Evolutionary conservation across 2,329 filamentous ascomycete genomes (phyloP).

Genomic region (Pseudogymnoascus sp.): DNA sequence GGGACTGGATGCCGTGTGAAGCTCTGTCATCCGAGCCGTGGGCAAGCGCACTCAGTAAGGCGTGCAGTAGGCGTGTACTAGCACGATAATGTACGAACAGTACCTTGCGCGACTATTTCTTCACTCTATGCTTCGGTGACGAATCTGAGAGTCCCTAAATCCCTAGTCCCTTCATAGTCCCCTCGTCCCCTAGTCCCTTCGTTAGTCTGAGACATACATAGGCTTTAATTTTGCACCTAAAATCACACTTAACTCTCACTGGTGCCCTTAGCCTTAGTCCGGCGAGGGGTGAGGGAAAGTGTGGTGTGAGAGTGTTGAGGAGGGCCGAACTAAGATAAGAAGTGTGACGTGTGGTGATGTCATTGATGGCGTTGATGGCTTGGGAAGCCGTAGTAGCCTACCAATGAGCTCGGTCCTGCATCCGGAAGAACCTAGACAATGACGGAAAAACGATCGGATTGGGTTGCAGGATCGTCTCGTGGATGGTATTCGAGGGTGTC

Average conservation of each 20-base stretch:
- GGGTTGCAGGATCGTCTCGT: not conserved
- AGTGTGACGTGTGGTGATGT: not conserved
- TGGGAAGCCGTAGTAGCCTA: not conserved
- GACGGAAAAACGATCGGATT: not conserved
- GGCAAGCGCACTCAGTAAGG: not conserved
- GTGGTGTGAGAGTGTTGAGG: not conserved
- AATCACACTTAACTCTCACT: not conserved
- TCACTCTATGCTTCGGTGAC: not conserved
- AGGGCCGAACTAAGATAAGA: not conserved
- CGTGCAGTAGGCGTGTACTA: not conserved
- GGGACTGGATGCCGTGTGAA: not conserved
- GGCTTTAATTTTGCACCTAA: not conserved
- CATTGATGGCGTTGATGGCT: constrained; percentile 1
- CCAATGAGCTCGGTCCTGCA: not conserved
- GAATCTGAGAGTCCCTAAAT: not conserved
- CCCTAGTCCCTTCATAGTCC: not conserved
- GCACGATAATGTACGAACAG: not conserved
- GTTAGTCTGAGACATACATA: constrained; percentile 4
- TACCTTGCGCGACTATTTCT: not conserved
- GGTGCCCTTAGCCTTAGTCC: not conserved
- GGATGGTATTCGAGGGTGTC: not conserved
- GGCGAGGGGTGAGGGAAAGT: not conserved
- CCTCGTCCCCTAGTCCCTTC: not conserved
- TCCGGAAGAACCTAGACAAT: not conserved
- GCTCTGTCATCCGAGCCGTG: not conserved